phyloP scores from a whole-genome alignment of 805 yeast genomes.

The Candida sonorensis region DNA sequence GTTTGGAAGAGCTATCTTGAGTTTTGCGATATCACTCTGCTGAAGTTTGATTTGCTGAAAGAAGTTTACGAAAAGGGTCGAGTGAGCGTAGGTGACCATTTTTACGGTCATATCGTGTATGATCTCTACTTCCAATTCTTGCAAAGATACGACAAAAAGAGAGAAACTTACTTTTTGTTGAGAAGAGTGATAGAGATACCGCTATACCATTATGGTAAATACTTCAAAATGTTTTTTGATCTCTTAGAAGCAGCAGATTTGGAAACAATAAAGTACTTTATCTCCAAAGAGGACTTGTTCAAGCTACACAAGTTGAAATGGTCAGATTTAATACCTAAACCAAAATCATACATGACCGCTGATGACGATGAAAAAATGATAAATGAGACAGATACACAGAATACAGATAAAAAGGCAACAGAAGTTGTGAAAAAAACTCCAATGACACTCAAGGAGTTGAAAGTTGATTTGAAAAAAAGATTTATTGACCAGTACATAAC shows the following conservation, averaged over 20 bases:
- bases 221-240: slow-evolving; percentile 33
- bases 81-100: slow-evolving; percentile 43
- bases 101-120: slow-evolving; percentile 44
- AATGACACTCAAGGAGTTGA: slow-evolving; percentile 21
- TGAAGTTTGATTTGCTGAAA: slow-evolving; percentile 27
- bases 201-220: slow-evolving; percentile 42
- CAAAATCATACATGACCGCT: not conserved
- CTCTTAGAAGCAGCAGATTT: slow-evolving; percentile 29
- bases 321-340: slow-evolving; percentile 16
- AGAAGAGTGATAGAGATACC: slow-evolving; percentile 51
- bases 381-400: not conserved
- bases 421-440: slow-evolving; percentile 1
- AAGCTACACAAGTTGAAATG: slow-evolving; percentile 13
- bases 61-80: slow-evolving; percentile 42
- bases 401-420: no score
- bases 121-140: slow-evolving; percentile 41
- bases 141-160: slow-evolving; percentile 16
- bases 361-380: not conserved
- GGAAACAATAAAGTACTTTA: slow-evolving; percentile 19
- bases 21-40: slow-evolving; percentile 28
- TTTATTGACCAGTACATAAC: slow-evolving; percentile 49
- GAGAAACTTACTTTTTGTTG: slow-evolving; percentile 35
- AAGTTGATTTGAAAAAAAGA: slow-evolving; percentile 36
- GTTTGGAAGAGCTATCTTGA: slow-evolving; percentile 46
- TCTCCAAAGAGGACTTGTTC: slow-evolving; percentile 18